A percentile compares a stretch with the other conserved stretches of the same genome.
Evolutionary conservation across 129 eudicot genomes (phyloP).

Genomic region (Artemisia tridentata): DNA sequence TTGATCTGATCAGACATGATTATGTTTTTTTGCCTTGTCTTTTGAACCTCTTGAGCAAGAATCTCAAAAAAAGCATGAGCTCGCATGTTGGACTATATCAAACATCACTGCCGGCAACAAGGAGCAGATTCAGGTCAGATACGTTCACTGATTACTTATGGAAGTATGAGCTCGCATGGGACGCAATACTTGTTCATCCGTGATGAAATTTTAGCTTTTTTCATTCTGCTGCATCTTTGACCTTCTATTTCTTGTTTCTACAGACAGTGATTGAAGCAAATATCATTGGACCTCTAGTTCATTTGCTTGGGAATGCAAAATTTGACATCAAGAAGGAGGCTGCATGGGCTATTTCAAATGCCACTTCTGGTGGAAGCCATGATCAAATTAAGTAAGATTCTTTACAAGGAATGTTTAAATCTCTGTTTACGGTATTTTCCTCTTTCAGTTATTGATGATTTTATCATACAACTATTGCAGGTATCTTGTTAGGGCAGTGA

Average conservation of each 20-base stretch:
- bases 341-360: too few relatives aligned
- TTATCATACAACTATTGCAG: slow-evolving; percentile 32
- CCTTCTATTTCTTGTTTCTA: too few relatives aligned
- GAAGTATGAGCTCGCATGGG: too few relatives aligned
- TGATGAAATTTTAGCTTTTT: not conserved
- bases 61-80: slow-evolving; percentile 82
- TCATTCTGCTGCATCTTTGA: not conserved
- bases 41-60: too few relatives aligned
- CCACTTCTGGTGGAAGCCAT: slow-evolving; percentile 90
- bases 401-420: not conserved
- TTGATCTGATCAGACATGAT: too few relatives aligned
- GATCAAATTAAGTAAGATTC: slow-evolving; percentile 74
- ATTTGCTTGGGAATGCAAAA: too few relatives aligned
- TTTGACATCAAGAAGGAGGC: too few relatives aligned
- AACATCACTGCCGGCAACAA: slow-evolving; percentile 86
- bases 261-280: too few relatives aligned
- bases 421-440: not conserved
- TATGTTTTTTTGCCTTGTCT: too few relatives aligned
- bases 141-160: too few relatives aligned
- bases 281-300: too few relatives aligned
- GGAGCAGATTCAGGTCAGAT: slow-evolving; percentile 76
- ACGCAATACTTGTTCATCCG: not conserved
- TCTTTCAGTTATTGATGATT: not conserved
- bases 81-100: slow-evolving; percentile 92
- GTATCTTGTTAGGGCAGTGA: slow-evolving; percentile 43